These are phyloP conservation scores for Botrytis squamosa DNA, from an alignment of 2,329 filamentous ascomycete species.

Conservation along the genomic window DNA sequence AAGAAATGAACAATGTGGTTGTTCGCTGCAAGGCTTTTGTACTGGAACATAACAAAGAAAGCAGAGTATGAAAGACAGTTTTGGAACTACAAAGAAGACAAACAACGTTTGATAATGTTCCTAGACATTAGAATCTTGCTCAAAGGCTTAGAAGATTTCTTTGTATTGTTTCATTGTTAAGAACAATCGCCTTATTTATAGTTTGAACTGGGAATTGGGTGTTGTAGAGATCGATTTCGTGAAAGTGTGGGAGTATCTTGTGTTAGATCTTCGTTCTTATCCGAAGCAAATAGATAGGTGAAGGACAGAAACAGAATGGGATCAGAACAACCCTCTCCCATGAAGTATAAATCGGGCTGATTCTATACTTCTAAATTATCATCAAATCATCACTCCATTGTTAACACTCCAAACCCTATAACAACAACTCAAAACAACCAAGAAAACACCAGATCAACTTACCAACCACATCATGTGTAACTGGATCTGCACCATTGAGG, in stretches of 20 bases:
- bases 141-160: background rate
- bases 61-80: background rate
- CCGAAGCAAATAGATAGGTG: background rate
- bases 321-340: background rate
- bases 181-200: background rate
- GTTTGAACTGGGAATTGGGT: background rate
- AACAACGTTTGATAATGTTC: background rate
- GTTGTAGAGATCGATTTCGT: background rate
- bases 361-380: background rate
- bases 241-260: background rate
- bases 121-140: background rate
- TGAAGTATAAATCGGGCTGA: background rate
- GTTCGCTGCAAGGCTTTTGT: background rate
- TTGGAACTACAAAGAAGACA: background rate
- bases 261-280: background rate
- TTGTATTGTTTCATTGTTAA: background rate
- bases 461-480: slow-evolving; percentile 1
- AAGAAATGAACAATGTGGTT: background rate
- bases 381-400: background rate
- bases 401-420: background rate
- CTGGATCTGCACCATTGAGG: background rate
- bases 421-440: background rate
- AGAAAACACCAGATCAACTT: background rate
- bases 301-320: background rate
- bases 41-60: background rate